Evolutionary conservation across 768 basidiomycete genomes (phyloP).

Genomic region (Suillus hirtellus): DNA sequence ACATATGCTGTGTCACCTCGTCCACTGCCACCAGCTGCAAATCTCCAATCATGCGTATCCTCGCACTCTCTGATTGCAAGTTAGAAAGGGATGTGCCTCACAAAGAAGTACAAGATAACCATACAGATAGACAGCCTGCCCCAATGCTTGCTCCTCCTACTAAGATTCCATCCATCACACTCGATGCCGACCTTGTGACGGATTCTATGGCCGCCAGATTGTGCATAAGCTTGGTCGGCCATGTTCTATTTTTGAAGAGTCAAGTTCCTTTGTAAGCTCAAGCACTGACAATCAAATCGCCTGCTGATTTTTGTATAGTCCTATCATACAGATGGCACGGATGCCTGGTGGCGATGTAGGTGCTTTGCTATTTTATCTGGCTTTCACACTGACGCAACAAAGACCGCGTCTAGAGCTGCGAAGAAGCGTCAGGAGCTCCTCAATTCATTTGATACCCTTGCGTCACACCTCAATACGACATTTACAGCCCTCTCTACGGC

Average conservation of each 20-base stretch:
- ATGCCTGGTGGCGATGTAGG: conserved; percentile 51
- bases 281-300: background rate
- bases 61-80: background rate
- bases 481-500: conserved; percentile 74
- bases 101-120: too few species aligned
- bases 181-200: conserved; percentile 55
- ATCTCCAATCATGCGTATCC: background rate
- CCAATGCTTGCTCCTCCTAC: conserved; percentile 1
- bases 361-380: background rate
- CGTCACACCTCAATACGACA: conserved; percentile 73
- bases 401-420: conserved; percentile 49
- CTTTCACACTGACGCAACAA: background rate
- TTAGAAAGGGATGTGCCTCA: background rate
- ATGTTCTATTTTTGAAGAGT: conserved; percentile 75
- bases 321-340: conserved; percentile 61
- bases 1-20: background rate
- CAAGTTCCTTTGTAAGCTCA: conserved; percentile 74
- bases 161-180: conserved; percentile 40
- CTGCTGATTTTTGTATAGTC: conserved; percentile 38
- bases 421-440: conserved; percentile 66
- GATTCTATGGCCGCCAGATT: conserved; percentile 64
- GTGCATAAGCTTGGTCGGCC: conserved; percentile 61
- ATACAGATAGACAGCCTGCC: background rate
- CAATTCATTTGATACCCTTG: conserved; percentile 65
- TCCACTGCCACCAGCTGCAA: background rate